A percentile compares a stretch with the other conserved stretches of the same genome.
phyloP scores from a whole-genome alignment of 257 asterid genomes.

The Nicotiana tabacum region DNA sequence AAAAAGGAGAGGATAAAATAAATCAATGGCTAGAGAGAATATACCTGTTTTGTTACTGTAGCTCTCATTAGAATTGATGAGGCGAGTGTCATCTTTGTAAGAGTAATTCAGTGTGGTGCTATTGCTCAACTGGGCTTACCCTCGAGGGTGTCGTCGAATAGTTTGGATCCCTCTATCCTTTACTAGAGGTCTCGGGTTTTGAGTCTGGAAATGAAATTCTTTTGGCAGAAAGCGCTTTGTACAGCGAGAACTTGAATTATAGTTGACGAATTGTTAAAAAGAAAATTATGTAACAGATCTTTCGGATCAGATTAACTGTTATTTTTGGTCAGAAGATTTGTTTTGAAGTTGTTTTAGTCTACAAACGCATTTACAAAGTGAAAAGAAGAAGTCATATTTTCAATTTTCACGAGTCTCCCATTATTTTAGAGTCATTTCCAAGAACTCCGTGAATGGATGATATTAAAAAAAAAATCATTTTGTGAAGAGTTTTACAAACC shows the following conservation, averaged over 20 bases:
- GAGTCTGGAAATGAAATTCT: not conserved
- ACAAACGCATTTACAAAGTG: not conserved
- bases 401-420: slow-evolving; percentile 3
- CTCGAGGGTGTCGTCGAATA: too few relatives aligned
- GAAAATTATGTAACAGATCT: not conserved
- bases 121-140: too few relatives aligned
- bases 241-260: not conserved
- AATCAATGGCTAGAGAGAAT: not conserved
- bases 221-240: too few relatives aligned
- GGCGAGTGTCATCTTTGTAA: too few relatives aligned
- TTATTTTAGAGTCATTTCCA: not conserved
- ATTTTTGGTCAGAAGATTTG: not conserved
- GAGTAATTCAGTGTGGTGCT: too few relatives aligned
- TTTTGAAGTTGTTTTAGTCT: not conserved
- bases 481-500: not conserved
- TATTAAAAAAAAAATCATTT: not conserved
- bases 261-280: not conserved
- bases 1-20: not conserved
- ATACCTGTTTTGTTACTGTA: not conserved
- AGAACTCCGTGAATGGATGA: not conserved
- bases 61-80: not conserved
- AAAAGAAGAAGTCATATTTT: not conserved
- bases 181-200: not conserved
- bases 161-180: not conserved
- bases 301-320: not conserved